These are phyloP conservation scores for Tagetes erecta DNA, from an alignment of 129 eudicot genomes.

Conservation along the genomic window DNA sequence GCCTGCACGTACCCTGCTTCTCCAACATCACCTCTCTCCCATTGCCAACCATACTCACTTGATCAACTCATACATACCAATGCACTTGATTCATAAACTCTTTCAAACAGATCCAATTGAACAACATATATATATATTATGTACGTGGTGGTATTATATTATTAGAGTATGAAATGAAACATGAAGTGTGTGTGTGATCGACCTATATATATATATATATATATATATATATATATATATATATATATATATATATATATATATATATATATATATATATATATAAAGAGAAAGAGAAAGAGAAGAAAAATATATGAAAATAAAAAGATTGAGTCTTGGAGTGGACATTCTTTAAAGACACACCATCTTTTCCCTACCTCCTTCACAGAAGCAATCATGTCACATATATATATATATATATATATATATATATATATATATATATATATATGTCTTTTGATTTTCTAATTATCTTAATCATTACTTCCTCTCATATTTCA, in stretches of 20 bases:
- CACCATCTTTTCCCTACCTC: conserved; percentile 39
- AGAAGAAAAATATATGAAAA: no score
- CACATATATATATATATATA: no score
- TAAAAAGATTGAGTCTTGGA: conserved; percentile 65
- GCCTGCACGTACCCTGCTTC: conserved; percentile 89
- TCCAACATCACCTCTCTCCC: conserved; percentile 68
- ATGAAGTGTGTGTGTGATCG: not conserved
- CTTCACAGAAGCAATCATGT: conserved; percentile 40
- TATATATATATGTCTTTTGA: conserved; percentile 22
- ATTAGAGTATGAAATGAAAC: not conserved
- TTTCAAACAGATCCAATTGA: not conserved
- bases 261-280: not conserved
- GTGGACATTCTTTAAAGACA: conserved; percentile 68
- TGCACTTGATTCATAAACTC: not conserved
- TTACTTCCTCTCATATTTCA: conserved; percentile 14
- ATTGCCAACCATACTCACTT: not conserved
- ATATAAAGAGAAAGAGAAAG: no score
- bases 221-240: no score
- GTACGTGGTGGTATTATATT: not conserved
- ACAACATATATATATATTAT: not conserved
- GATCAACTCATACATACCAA: not conserved
- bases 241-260: no score
- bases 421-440: no score
- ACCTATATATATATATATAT: conserved; percentile 10
- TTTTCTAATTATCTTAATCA: conserved; percentile 32